Evolutionary conservation across 2,329 filamentous ascomycete genomes (phyloP), one percentile per base, ranked within the genome.

Genomic region (Trichoderma arundinaceum): DNA sequence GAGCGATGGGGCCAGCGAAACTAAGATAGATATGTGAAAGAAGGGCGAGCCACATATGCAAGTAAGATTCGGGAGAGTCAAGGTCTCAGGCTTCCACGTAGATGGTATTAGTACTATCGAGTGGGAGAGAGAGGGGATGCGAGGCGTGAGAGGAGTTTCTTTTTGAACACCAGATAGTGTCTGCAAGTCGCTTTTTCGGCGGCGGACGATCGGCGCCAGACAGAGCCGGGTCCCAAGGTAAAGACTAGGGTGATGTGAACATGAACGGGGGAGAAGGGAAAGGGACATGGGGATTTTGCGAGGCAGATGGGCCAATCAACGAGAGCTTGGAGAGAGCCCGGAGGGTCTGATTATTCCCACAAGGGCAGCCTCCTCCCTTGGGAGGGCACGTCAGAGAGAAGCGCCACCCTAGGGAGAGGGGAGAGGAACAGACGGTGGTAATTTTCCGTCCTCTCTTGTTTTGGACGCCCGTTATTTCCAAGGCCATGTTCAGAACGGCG

Each of bases 101-200:
- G 67, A 69, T 10, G 10, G 10, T 38, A 38, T 10, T 71, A 67
- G 63, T 49, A 67, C 61, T 67, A 46, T 65, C 64, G 61, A 68
- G 32, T 53, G 64, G 41, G 39, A 63, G 41, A 71, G 66, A 69
- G 68, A 71, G 71, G 22, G 64, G 68, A 73, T 71, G 68, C 70
- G 66, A 68, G 69, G 71, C 68, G 72, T 67, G 72, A 69, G 64
- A 70, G 71, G 67, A 71, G 72, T 73, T 77, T 77, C 74, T 75
- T 74, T 76, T 75, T 77, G 69, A 68, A 69, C 70, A 71, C 68
- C 69, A 70, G 68, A 69, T 68, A 70, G 71, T 69, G 69, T 73
- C 74, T 77, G 76, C 75, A 74, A 69, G 71, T 71, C 19, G 68
- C 67, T 68, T 70, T 67, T 70, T 71, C 41, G 64, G 59, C 53